These are phyloP conservation scores for Mucor lusitanicus DNA, from an alignment of 371 early-diverging fungal species.

Conservation along the genomic window DNA sequence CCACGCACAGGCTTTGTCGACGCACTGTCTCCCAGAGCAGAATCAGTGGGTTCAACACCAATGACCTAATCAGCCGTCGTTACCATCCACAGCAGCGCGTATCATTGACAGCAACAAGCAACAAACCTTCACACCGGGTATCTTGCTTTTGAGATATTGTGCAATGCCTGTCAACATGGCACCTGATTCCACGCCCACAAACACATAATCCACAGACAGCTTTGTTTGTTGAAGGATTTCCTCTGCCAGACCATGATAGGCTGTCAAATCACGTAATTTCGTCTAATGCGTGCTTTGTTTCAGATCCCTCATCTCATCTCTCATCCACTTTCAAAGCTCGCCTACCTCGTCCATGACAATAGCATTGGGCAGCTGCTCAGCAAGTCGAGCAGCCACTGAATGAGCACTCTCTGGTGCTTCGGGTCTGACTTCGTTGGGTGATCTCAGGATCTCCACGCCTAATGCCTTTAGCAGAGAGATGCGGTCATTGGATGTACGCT, in stretches of 20 bases:
- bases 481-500: slow-evolving; percentile 73
- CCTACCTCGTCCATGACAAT: slow-evolving; percentile 73
- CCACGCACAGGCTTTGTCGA: background rate
- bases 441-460: slow-evolving; percentile 77
- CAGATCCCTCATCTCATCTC: background rate
- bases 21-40: slow-evolving; percentile 42
- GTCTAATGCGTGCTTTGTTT: slow-evolving; percentile 11
- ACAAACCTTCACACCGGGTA: slow-evolving; percentile 58
- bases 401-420: slow-evolving; percentile 74
- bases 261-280: slow-evolving; percentile 17
- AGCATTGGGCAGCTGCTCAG: slow-evolving; percentile 54
- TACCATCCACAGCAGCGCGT: background rate
- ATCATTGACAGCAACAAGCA: background rate
- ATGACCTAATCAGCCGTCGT: slow-evolving; percentile 37
- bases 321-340: background rate
- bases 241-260: slow-evolving; percentile 54
- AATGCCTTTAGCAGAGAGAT: slow-evolving; percentile 72
- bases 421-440: slow-evolving; percentile 72
- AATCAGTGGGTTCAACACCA: slow-evolving; percentile 75
- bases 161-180: slow-evolving; percentile 66
- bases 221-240: slow-evolving; percentile 70
- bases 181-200: slow-evolving; percentile 79
- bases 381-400: slow-evolving; percentile 67
- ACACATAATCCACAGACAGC: slow-evolving; percentile 60
- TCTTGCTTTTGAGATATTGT: slow-evolving; percentile 51